Conservation (phyloP, 345 rosid genomes). For the Eucalyptus melliodora region DNA sequence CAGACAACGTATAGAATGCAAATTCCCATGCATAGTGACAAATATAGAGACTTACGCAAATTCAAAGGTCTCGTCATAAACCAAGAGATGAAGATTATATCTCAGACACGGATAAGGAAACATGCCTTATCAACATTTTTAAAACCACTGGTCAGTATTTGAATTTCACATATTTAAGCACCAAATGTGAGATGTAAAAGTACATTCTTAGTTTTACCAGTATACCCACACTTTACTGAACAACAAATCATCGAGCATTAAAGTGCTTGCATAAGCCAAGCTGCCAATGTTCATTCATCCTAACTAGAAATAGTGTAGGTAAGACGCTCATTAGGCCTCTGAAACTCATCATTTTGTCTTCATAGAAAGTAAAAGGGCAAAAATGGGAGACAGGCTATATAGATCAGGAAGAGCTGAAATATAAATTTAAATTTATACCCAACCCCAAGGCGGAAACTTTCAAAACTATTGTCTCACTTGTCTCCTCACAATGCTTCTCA, state of each 20-base stretch:
- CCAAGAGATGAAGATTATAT: not conserved
- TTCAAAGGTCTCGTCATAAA: not conserved
- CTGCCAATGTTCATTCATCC: not conserved
- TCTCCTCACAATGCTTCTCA: not conserved
- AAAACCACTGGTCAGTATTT: not conserved
- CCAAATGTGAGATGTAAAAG: not conserved
- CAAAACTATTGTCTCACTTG: not conserved
- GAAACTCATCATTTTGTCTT: not conserved
- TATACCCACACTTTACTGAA: not conserved
- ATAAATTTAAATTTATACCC: not conserved
- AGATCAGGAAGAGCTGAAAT: not conserved
- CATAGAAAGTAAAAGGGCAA: not conserved
- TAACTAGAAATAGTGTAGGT: not conserved
- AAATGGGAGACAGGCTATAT: not conserved
- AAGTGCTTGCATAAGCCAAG: not conserved
- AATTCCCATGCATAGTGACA: not conserved
- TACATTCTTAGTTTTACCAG: not conserved
- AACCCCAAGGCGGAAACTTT: not conserved
- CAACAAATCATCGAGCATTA: not conserved
- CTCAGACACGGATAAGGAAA: not conserved
- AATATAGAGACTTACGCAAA: not conserved
- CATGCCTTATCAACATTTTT: not conserved
- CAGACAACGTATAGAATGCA: not conserved
- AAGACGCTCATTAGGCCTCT: not conserved
- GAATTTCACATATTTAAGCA: not conserved